Conservation (phyloP, 768 basidiomycete species). For the Collybia sp. region DNA sequence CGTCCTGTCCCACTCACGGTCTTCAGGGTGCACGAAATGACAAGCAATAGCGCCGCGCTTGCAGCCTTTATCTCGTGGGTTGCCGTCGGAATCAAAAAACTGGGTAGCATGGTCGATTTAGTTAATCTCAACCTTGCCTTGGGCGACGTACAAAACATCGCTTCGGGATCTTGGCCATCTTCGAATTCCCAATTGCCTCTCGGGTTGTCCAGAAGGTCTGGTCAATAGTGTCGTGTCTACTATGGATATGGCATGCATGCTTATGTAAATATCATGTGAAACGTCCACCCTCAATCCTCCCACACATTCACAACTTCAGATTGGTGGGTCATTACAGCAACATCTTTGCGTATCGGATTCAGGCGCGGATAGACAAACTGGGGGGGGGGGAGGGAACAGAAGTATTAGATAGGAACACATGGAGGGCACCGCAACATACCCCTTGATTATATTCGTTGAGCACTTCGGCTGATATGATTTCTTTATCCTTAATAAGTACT, state of each 20-base stretch:
- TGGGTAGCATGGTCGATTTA: conserved; percentile 1
- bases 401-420: neutral
- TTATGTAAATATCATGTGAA: too few species aligned
- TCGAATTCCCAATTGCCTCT: too few species aligned
- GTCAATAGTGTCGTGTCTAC: neutral
- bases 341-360: conserved; percentile 72
- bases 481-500: conserved; percentile 66
- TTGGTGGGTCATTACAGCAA: conserved; percentile 82
- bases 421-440: conserved; percentile 34
- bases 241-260: neutral
- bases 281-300: conserved; percentile 28
- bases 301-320: conserved; percentile 67
- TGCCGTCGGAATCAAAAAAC: conserved; percentile 15
- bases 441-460: conserved; percentile 81
- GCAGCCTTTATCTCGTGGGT: conserved; percentile 6
- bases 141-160: conserved; percentile 12
- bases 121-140: too few species aligned
- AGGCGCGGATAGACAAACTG: conserved; percentile 85
- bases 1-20: conserved; percentile 16
- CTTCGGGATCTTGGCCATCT: neutral
- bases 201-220: neutral
- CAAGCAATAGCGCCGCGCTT: conserved; percentile 7
- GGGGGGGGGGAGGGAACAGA: neutral
- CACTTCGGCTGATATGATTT: conserved; percentile 72
- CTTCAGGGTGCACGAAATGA: conserved; percentile 21